Base-by-base conservation (phyloP, 2,329 filamentous ascomycete genomes). In the Pestalotiopsis sp. region DNA sequence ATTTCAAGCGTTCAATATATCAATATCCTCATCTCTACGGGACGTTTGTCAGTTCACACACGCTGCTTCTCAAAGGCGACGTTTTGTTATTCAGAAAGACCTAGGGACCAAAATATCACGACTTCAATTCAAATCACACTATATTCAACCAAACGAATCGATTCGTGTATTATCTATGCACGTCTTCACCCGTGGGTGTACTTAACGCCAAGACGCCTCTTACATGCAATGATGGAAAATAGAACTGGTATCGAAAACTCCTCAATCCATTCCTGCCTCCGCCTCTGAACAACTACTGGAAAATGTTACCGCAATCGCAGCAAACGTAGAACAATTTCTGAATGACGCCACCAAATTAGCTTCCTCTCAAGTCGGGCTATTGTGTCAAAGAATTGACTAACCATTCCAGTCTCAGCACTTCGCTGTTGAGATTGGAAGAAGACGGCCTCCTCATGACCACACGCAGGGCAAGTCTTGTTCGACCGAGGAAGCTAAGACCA, bases 341-440 rank as follows among this genome's bases (percentile, higher is more conserved):
- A 17, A 74, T 4, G 12, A 9, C 63, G 62, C 38, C 6, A 27
- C 61, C 65, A 64, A 63, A 20, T 68, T 17, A 69, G n/a, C 23
- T n/a, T 58, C 56, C 36, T 6, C 6, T 57, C 25, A 39, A 27
- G 12, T n/a, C 45, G 17, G 17, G 39, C 36, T 25, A 62, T 66
- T 7, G 2, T 17, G 20, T 4, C 7, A 31, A 17, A 14, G 20
- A 13, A 13, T 9, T 60, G 66, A 77, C 92, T 86, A 83, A 98
- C 96, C 96, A 99, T 99, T 84, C 96, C 96, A 59, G 96, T 99
- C 82, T 98, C 95, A 63, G 94, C 93, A 74, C 92, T 97, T 82
- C 96, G 92, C 85, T 98, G 95, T 80, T 99, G 96, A 71, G 95
- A 98, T 84, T 99, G 96, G 86, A 99, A 99, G 84, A 97, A 99